These are phyloP conservation scores for Panellus pusillus DNA, from an alignment of 768 basidiomycete species.

Conservation along the genomic window DNA sequence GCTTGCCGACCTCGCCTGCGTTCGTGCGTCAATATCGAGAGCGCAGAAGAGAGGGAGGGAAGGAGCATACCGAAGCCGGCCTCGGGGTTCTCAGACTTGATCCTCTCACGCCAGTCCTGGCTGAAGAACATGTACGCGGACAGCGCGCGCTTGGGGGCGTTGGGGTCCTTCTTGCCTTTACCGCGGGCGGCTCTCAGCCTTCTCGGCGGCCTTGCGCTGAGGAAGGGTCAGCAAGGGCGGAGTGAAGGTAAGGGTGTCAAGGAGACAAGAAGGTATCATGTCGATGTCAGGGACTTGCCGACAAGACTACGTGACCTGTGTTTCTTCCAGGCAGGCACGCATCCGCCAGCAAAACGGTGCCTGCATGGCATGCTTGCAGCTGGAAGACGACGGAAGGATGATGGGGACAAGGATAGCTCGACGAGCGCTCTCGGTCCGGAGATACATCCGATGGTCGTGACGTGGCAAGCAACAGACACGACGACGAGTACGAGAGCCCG, in stretches of 20 bases:
- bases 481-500: neutral
- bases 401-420: slow-evolving; percentile 6
- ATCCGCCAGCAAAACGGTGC: too few relatives aligned
- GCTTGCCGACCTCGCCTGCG: slow-evolving; percentile 88
- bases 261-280: too few relatives aligned
- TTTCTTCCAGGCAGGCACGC: too few relatives aligned
- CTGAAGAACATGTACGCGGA: slow-evolving; percentile 99
- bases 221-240: slow-evolving; percentile 7
- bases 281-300: too few relatives aligned
- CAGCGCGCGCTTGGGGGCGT: slow-evolving; percentile 87
- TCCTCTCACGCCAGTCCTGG: slow-evolving; percentile 92
- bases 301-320: too few relatives aligned
- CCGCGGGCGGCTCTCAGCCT: slow-evolving; percentile 58
- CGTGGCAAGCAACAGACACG: slow-evolving; percentile 4
- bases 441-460: neutral
- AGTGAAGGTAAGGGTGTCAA: neutral
- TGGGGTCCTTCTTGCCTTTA: slow-evolving; percentile 75
- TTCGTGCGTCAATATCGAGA: slow-evolving; percentile 5
- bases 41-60: neutral
- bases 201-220: slow-evolving; percentile 77
- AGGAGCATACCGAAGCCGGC: slow-evolving; percentile 77
- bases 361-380: neutral
- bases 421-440: neutral
- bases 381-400: neutral
- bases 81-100: slow-evolving; percentile 95